Conservation (phyloP, 352 stramenopile genomes). For the Nothophytophthora sp. region DNA sequence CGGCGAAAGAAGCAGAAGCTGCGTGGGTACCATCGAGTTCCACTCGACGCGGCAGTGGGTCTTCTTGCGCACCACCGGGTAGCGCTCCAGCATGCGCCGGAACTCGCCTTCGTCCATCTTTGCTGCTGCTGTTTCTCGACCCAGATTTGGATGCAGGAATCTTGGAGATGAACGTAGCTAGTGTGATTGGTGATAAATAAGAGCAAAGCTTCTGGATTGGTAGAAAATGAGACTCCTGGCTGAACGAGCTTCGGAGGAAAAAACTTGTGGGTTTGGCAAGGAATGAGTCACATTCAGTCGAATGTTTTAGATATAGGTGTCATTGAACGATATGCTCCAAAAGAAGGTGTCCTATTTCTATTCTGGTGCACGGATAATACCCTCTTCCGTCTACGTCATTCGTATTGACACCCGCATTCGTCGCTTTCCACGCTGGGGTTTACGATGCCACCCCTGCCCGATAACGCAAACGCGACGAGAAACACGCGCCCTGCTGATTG, state of each 20-base stretch:
- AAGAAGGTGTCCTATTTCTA: too few relatives aligned
- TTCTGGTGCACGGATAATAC: too few relatives aligned
- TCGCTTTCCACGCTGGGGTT: too few relatives aligned
- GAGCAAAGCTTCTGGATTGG: neutral
- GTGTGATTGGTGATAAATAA: neutral
- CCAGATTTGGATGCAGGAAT: neutral
- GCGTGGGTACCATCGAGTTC: slow-evolving; percentile 60
- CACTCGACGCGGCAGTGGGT: slow-evolving; percentile 78
- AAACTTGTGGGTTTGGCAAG: neutral
- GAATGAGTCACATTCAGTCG: neutral
- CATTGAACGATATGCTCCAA: too few relatives aligned
- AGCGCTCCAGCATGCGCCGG: slow-evolving; percentile 63
- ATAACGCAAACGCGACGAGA: neutral
- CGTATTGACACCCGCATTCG: too few relatives aligned
- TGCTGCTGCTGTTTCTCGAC: neutral
- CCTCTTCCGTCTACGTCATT: too few relatives aligned
- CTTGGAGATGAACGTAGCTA: slow-evolving; percentile 1
- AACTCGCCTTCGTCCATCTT: slow-evolving; percentile 80
- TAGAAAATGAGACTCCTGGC: neutral
- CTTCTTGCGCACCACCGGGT: slow-evolving; percentile 80
- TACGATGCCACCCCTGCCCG: too few relatives aligned
- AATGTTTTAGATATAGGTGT: too few relatives aligned
- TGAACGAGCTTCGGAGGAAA: neutral
- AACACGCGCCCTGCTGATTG: too few relatives aligned
- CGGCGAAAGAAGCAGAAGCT: neutral